Percentiles rank a stretch among this genome's conserved stretches.
Evolutionary conservation across 2,329 filamentous ascomycete species (phyloP).

Genomic region (Neoascochyta sp.): DNA sequence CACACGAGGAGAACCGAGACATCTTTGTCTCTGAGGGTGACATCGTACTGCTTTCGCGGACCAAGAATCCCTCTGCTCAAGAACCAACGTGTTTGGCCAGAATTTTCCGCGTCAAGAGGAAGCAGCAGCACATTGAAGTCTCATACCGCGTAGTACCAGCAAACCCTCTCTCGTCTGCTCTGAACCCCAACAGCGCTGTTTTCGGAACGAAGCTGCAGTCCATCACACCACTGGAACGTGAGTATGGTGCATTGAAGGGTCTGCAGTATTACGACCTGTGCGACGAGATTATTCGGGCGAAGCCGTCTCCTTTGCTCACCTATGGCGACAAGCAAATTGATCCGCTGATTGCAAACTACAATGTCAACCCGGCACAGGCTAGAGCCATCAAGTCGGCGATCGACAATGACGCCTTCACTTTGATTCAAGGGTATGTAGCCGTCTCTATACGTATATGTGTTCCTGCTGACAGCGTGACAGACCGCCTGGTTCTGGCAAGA

Average conservation of each 20-base stretch:
- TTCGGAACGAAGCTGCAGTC: conserved; percentile 82
- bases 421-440: conserved; percentile 73
- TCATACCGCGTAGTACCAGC: conserved; percentile 75
- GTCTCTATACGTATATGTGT: not conserved
- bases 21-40: conserved; percentile 76
- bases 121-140: conserved; percentile 77
- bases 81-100: conserved; percentile 82
- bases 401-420: conserved; percentile 94
- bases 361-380: conserved; percentile 83
- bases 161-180: conserved; percentile 58
- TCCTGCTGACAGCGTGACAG: conserved; percentile 44
- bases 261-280: conserved; percentile 94
- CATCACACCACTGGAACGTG: conserved; percentile 89
- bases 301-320: conserved; percentile 80
- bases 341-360: conserved; percentile 70
- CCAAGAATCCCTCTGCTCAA: conserved; percentile 63
- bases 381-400: conserved; percentile 87
- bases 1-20: conserved; percentile 66
- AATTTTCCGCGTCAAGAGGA: conserved; percentile 74
- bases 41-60: conserved; percentile 78
- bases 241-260: conserved; percentile 87
- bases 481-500: conserved; percentile 95
- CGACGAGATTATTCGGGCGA: conserved; percentile 83
- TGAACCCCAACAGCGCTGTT: conserved; percentile 67
- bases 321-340: conserved; percentile 72